Base-by-base conservation (phyloP, 208 protist species). In the Leishmania guyanensis region DNA sequence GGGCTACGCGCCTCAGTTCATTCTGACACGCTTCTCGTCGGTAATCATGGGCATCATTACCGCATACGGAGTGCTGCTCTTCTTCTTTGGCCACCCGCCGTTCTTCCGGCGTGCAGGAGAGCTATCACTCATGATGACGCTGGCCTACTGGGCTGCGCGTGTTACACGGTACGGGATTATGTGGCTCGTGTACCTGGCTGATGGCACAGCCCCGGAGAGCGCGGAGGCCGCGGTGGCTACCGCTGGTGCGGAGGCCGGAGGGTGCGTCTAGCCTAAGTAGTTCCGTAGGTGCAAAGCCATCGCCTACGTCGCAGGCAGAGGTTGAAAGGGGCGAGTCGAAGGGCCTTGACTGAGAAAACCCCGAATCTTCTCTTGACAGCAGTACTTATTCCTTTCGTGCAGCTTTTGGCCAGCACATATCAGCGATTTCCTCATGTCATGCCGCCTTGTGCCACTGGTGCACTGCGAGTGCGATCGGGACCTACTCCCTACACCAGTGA, bases 31-130 rank as follows among this genome's bases (percentile, higher is more conserved):
- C 54, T 90, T 96, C 58, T 77, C 84, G 20, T 91, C 87, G 46
- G 86, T 92, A 5, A 75, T 96, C 46, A 66, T 93, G 53, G 93
- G 93, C 39, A 81, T 94, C 36, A 80, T 90, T 39, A 80, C 77
- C 17, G 93, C 91, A 0, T 93, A 95, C 71, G 84, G 74, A 36
- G 78, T 86, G 20, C 76, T 93, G 36, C 78, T 93, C 16, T 75
- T 94, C 51, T 88, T 94, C 20, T 75, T 87, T 17, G 90, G 90
- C 1, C 84, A 86, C 9, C 83, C 85, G 0, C 33, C 62, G 4
- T 91, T 96, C 50, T 84, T 91, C 43, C 80, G 85, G 50, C 85
- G 87, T 1, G 36, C 92, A 16, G 70, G 79, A n/a, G 80, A 93
- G 68, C 20, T 94, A 12, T 39, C 76, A 5, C 64, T 91, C 12